Base-by-base conservation (phyloP, 495 filamentous ascomycete species). In the Neurospora sp. region DNA sequence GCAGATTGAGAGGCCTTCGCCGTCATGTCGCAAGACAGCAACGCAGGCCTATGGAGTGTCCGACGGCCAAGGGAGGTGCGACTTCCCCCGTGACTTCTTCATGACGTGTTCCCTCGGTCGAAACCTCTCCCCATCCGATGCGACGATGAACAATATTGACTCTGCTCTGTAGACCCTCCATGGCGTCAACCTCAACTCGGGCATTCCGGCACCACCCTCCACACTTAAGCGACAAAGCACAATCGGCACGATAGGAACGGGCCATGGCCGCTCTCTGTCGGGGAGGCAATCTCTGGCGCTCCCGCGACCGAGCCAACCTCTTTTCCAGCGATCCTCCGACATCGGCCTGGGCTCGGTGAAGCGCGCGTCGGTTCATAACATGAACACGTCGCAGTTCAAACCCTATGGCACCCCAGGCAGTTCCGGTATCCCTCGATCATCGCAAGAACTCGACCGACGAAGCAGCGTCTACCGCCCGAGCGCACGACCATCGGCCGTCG, bases 201-300 rank as follows among this genome's bases (percentile, higher is more conserved):
- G 89, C n/a, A 92, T 97, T 72, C 94, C 94, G 6, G 92, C 94
- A 81, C 94, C 94, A 6, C 85, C 91, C n/a, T 98, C 96, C n/a
- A 93, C 96, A 35, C 87, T 98, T 85, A 98, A 98, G 83, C 93
- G 96, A 79, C 92, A 93, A 9, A 97, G 89, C 77, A 94, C 93
- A n/a, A 91, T 90, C 69, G 89, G 90, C 71, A 88, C 87, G 75
- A 66, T 66, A 35, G 54, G 54, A 35, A 85, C 88, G 42, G 89
- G 90, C 80, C 89, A 94, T 81, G 89, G 85, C 71, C 92, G 94
- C 75, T 92, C 92, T 66, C 85, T 90, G 75, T 94, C 93, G 73
- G 93, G 92, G 72, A 87, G 94, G 71, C 93, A 94, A 83, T 97
- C 96, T 72, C 89, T 96, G 39, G 92, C 93, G 72, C 87, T 91